These are phyloP conservation scores for Penicillium riverlandense DNA, from an alignment of 495 filamentous ascomycete genomes.

Conservation along the genomic window DNA sequence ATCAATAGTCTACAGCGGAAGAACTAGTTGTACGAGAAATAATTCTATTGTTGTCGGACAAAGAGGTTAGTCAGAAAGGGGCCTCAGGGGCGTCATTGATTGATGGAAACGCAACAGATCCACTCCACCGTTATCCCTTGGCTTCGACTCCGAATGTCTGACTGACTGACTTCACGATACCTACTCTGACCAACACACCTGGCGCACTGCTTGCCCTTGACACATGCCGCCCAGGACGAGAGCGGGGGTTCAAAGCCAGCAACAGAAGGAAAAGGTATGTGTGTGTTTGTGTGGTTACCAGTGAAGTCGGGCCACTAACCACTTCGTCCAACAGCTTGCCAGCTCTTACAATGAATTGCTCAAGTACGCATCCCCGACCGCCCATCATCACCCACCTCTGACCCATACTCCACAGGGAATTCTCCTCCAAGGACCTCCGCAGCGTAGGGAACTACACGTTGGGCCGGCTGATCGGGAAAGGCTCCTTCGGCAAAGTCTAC, in stretches of 20 bases:
- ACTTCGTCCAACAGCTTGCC: conserved; percentile 59
- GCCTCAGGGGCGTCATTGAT: no score
- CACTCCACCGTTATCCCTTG: conserved; percentile 7
- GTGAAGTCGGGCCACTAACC: no score
- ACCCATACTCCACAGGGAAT: conserved; percentile 57
- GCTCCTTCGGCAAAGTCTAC: conserved; percentile 97
- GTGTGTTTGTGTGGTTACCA: no score
- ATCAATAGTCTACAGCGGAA: no score
- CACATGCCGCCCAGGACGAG: conserved; percentile 63
- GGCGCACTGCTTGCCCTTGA: conserved; percentile 24
- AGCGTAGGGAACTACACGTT: conserved; percentile 92
- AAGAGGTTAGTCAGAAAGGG: no score
- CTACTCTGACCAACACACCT: conserved; percentile 9
- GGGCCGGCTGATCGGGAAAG: conserved; percentile 89
- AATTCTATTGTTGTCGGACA: no score
- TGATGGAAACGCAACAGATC: no score
- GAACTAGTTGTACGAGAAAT: no score
- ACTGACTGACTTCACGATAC: no score
- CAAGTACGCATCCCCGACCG: conserved; percentile 54
- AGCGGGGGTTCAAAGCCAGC: conserved; percentile 85
- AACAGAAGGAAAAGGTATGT: conserved; percentile 87
- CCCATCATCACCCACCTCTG: conserved; percentile 5
- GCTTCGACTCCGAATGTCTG: no score
- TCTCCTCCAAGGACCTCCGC: conserved; percentile 83
- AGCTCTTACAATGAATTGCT: conserved; percentile 94